These are phyloP conservation scores for Fomitopsis schrenkii DNA, from an alignment of 1,284 basidiomycete genomes.

Conservation along the genomic window DNA sequence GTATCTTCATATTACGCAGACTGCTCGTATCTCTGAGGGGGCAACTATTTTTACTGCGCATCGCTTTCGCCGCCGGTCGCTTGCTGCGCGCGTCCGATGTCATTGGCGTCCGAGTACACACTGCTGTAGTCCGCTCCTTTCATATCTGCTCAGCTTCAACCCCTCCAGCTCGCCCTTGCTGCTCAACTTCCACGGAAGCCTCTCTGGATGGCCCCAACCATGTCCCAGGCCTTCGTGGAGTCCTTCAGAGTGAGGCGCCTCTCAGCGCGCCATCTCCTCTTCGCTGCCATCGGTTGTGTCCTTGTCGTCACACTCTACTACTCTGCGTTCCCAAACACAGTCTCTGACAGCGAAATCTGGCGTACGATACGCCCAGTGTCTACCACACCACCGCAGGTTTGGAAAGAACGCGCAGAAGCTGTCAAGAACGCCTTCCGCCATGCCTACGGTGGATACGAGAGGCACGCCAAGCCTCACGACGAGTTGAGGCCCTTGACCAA, in stretches of 20 bases:
- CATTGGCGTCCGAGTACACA: neutral
- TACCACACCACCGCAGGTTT: slow-evolving; percentile 25
- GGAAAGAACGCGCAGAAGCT: slow-evolving; percentile 49
- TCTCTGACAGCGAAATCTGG: neutral
- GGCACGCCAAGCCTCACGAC: slow-evolving; percentile 53
- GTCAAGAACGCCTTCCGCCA: slow-evolving; percentile 61
- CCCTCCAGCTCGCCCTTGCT: neutral
- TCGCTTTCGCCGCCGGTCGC: neutral
- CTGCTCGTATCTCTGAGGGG: neutral
- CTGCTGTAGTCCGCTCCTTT: neutral
- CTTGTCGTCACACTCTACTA: slow-evolving; percentile 21
- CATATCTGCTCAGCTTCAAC: neutral
- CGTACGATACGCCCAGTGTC: neutral
- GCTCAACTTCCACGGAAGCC: neutral
- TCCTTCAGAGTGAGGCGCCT: slow-evolving; percentile 16
- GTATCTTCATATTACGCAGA: neutral
- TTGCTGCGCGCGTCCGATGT: neutral
- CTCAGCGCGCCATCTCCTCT: slow-evolving; percentile 24
- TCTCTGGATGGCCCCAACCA: neutral
- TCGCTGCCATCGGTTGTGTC: slow-evolving; percentile 19
- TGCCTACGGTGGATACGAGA: slow-evolving; percentile 61
- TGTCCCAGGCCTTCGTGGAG: neutral
- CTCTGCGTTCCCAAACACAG: slow-evolving; percentile 14
- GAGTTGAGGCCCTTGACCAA: slow-evolving; percentile 56
- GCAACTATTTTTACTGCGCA: neutral